Evolutionary conservation across 164 flowering plant species (phyloP).

Genomic region (Magnolia kwangsiensis): DNA sequence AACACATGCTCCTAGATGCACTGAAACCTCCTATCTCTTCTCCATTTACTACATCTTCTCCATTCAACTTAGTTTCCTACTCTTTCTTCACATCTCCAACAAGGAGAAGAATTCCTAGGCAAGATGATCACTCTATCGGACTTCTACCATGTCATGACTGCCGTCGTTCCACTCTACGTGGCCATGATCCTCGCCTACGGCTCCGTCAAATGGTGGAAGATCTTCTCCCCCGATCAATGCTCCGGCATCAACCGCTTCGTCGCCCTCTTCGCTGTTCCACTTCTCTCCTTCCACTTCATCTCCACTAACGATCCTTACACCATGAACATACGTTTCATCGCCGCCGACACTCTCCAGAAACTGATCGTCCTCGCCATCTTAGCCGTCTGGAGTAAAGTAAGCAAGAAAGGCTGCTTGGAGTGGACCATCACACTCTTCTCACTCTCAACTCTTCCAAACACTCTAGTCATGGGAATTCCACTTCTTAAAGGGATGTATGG

Average conservation of each 20-base stretch:
- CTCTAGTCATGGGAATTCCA: conserved; percentile 94
- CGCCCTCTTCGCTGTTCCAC: conserved; percentile 90
- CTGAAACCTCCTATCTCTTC: conserved; percentile 11
- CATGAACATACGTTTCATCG: conserved; percentile 80
- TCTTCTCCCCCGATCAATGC: conserved; percentile 87
- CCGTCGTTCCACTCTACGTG: conserved; percentile 92
- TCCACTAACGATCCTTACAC: conserved; percentile 69
- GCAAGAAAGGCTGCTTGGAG: conserved; percentile 59
- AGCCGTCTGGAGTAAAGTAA: conserved; percentile 47
- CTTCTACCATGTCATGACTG: conserved; percentile 93
- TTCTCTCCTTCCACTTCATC: conserved; percentile 92
- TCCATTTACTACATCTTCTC: not conserved
- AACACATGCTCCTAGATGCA: conserved; percentile 40
- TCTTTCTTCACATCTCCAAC: conserved; percentile 3
- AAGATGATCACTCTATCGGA: conserved; percentile 68
- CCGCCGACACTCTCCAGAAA: conserved; percentile 89
- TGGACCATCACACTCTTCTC: conserved; percentile 89
- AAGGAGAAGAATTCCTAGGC: not conserved
- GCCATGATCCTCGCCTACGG: conserved; percentile 94
- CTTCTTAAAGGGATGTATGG: conserved; percentile 91
- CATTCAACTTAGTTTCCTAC: conserved; percentile 3
- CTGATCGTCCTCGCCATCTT: conserved; percentile 53
- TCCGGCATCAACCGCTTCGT: conserved; percentile 95
- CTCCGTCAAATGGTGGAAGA: conserved; percentile 97
- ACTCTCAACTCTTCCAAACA: conserved; percentile 82